Percentiles rank a stretch among this genome's conserved stretches.
phyloP scores from a whole-genome alignment of 2,329 filamentous ascomycete genomes.

The Cyanodermella asteris region DNA sequence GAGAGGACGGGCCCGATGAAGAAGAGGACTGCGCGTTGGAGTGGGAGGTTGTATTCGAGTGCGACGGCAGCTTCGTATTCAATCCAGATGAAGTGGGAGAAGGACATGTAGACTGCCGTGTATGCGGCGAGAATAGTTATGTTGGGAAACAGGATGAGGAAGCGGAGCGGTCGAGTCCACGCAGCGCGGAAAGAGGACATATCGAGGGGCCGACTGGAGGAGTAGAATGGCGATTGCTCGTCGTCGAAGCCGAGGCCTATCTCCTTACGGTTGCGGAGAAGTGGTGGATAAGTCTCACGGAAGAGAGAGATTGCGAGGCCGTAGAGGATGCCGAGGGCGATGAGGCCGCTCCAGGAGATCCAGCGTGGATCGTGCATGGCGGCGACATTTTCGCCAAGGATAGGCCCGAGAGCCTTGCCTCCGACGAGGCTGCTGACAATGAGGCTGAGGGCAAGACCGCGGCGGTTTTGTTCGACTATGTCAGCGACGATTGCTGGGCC shows the following conservation, averaged over 20 bases:
- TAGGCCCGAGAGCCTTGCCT: constrained; percentile 16
- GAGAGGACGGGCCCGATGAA: constrained; percentile 28
- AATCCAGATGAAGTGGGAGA: constrained; percentile 32
- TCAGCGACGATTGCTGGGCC: not conserved
- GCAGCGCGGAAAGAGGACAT: no score
- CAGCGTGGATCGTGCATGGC: constrained; percentile 31
- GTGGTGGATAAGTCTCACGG: constrained; percentile 14
- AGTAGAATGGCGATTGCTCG: no score
- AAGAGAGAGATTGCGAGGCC: constrained; percentile 15
- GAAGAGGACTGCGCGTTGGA: constrained; percentile 25
- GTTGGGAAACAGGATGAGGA: constrained; percentile 28
- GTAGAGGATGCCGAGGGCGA: constrained; percentile 14
- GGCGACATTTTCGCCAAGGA: constrained; percentile 28
- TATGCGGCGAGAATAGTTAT: constrained; percentile 26
- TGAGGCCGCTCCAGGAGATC: constrained; percentile 31
- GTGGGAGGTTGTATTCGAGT: constrained; percentile 24
- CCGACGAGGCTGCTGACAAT: not conserved
- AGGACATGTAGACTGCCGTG: constrained; percentile 30
- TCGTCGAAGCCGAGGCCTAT: constrained; percentile 14
- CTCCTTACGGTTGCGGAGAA: constrained; percentile 1
- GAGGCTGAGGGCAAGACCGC: not conserved
- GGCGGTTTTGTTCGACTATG: not conserved
- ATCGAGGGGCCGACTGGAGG: no score
- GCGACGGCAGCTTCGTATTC: constrained; percentile 30
- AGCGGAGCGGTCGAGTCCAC: constrained; percentile 28